Percentiles rank a stretch among this genome's conserved stretches.
Conservation (phyloP, 768 basidiomycete species). For the Stropharia rugosoannulata region DNA sequence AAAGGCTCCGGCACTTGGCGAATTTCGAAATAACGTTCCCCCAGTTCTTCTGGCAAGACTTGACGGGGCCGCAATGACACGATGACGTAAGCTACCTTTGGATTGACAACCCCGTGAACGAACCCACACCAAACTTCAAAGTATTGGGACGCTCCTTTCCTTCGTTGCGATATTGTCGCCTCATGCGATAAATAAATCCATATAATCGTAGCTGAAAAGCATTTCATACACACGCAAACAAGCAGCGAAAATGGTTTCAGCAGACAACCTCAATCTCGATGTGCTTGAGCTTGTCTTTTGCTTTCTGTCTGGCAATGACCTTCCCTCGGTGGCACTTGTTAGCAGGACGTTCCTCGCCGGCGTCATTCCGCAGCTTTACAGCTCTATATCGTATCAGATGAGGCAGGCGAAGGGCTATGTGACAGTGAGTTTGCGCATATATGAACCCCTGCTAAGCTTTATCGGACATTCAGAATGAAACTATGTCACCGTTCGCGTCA, state of each 20-base stretch:
- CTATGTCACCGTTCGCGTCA: conserved; percentile 61
- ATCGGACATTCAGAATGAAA: conserved; percentile 22
- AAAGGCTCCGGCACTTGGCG: too few species aligned
- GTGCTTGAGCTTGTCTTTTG: conserved; percentile 69
- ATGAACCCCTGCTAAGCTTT: background rate
- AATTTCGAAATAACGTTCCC: background rate
- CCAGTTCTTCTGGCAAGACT: too few species aligned
- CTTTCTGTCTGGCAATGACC: conserved; percentile 51
- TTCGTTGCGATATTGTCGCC: too few species aligned
- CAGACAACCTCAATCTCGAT: conserved; percentile 69
- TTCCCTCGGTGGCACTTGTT: conserved; percentile 62
- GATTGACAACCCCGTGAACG: too few species aligned
- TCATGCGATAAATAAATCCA: background rate
- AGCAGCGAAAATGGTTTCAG: conserved; percentile 49
- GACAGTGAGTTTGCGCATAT: conserved; percentile 36
- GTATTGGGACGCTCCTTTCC: too few species aligned
- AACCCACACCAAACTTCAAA: too few species aligned
- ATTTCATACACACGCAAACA: background rate
- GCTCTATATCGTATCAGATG: conserved; percentile 50
- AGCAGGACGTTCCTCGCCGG: conserved; percentile 64
- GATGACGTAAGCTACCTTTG: background rate
- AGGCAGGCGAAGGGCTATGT: conserved; percentile 60
- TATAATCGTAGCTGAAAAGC: background rate
- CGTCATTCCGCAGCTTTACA: conserved; percentile 63
- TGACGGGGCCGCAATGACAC: too few species aligned